A percentile compares a stretch with the other conserved stretches of the same genome.
Conservation (phyloP, 768 basidiomycete species). For the Russula olivacea region DNA sequence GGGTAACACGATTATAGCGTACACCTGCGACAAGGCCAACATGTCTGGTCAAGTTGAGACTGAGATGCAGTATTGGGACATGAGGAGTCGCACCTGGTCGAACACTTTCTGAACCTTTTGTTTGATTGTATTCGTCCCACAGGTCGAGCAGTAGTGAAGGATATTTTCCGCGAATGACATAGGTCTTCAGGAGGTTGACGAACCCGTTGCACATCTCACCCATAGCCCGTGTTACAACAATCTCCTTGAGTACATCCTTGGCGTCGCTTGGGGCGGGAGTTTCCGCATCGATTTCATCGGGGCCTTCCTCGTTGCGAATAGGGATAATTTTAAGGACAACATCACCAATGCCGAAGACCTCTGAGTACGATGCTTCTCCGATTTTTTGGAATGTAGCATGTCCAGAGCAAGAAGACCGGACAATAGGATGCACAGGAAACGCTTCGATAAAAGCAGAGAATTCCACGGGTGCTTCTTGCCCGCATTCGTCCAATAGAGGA, state of each 20-base stretch:
- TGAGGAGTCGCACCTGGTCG: conserved; percentile 59
- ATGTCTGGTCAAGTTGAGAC: conserved; percentile 46
- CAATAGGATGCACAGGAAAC: conserved; percentile 68
- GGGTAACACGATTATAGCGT: conserved; percentile 84
- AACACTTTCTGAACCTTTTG: conserved; percentile 76
- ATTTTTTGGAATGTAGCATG: conserved; percentile 65
- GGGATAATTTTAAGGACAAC: conserved; percentile 91
- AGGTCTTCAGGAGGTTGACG: conserved; percentile 73
- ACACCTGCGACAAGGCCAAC: conserved; percentile 70
- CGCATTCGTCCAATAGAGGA: conserved; percentile 66
- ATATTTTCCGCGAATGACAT: conserved; percentile 82
- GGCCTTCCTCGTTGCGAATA: conserved; percentile 46
- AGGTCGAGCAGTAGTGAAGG: conserved; percentile 68
- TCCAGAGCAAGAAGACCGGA: conserved; percentile 34
- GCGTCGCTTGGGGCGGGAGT: conserved; percentile 67
- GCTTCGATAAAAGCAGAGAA: conserved; percentile 80
- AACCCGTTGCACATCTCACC: conserved; percentile 75
- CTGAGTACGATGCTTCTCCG: conserved; percentile 94
- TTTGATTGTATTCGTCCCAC: conserved; percentile 80
- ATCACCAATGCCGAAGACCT: conserved; percentile 87
- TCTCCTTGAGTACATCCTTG: conserved; percentile 73
- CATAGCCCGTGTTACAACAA: conserved; percentile 69
- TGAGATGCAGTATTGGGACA: not conserved
- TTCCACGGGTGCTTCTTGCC: conserved; percentile 61
- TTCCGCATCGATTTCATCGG: conserved; percentile 35